A percentile compares a stretch with the other conserved stretches of the same genome.
Conservation (phyloP, 176 grass and related monocot genomes). For the Hordeum marinum region DNA sequence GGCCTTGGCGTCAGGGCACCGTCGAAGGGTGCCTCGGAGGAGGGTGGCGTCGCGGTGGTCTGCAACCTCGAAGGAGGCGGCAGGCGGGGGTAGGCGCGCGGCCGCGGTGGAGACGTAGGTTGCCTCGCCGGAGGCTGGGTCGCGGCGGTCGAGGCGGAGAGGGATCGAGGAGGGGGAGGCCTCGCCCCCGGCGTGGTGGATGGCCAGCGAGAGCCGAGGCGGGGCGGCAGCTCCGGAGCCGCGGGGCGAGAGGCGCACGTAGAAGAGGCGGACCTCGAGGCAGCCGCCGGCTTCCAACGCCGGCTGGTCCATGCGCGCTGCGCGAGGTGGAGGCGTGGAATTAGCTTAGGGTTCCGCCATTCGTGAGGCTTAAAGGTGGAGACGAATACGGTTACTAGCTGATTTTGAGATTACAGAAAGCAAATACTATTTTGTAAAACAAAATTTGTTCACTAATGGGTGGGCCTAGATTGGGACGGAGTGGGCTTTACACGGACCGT, state of each 20-base stretch:
- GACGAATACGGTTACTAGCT: not conserved
- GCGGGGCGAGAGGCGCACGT: conserved; percentile 62
- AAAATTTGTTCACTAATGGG: too few species aligned
- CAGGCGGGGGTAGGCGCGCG: conserved; percentile 39
- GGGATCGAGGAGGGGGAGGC: conserved; percentile 12
- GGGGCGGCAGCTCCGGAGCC: not conserved
- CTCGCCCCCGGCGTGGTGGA: conserved; percentile 32
- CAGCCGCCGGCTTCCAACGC: conserved; percentile 6
- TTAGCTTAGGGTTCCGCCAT: conserved; percentile 35
- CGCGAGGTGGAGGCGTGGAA: not conserved
- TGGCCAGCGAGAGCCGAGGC: conserved; percentile 40
- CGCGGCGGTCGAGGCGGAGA: conserved; percentile 66
- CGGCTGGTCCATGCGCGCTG: conserved; percentile 26
- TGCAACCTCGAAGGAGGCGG: conserved; percentile 56
- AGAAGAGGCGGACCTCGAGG: conserved; percentile 87
- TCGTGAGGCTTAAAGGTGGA: not conserved
- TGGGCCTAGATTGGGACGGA: not conserved
- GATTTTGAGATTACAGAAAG: not conserved
- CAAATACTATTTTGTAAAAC: too few species aligned
- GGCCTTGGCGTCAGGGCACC: conserved; percentile 25
- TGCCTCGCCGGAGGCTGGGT: conserved; percentile 50
- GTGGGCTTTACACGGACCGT: not conserved
- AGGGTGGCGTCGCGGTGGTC: conserved; percentile 62
- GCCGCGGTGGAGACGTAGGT: conserved; percentile 71
- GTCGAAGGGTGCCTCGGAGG: conserved; percentile 51